Evolutionary conservation across 1,139 yeast species (phyloP).

Genomic region (Suhomyces atakaporum): DNA sequence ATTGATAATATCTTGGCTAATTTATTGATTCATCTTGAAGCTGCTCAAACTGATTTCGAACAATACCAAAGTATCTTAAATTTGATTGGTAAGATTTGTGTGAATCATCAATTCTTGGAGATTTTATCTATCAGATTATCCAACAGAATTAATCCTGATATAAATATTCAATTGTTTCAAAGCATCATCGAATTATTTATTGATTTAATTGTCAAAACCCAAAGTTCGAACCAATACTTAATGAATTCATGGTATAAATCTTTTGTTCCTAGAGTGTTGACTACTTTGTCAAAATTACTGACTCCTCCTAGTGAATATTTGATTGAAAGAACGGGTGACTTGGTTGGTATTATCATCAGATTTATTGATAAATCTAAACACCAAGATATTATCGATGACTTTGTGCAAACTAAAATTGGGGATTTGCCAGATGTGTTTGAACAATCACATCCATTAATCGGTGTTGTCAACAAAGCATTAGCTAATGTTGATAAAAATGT

Average conservation of each 20-base stretch:
- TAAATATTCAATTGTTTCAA: conserved; percentile 17
- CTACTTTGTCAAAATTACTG: conserved; percentile 11
- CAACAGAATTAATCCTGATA: conserved; percentile 36
- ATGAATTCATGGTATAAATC: conserved; percentile 46
- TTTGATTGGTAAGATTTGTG: conserved; percentile 47
- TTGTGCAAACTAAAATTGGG: conserved; percentile 26
- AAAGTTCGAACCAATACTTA: conserved; percentile 28
- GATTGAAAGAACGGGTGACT: conserved; percentile 38
- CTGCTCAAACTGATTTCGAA: conserved; percentile 33
- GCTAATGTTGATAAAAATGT: conserved; percentile 50
- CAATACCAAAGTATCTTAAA: conserved; percentile 36
- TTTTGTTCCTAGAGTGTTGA: conserved; percentile 36
- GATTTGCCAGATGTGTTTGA: conserved; percentile 23
- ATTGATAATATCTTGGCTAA: conserved; percentile 62
- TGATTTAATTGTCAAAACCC: conserved; percentile 27
- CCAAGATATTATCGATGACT: conserved; percentile 38
- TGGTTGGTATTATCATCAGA: conserved; percentile 39
- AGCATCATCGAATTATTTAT: conserved; percentile 29
- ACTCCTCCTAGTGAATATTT: conserved; percentile 6
- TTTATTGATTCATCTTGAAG: conserved; percentile 44
- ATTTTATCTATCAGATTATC: conserved; percentile 51
- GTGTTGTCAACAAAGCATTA: conserved; percentile 51
- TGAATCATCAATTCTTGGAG: conserved; percentile 51
- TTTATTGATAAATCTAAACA: conserved; percentile 41
- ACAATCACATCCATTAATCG: conserved; percentile 41